Base-by-base conservation (phyloP, 805 yeast genomes). In the Lachancea thermotolerans region DNA sequence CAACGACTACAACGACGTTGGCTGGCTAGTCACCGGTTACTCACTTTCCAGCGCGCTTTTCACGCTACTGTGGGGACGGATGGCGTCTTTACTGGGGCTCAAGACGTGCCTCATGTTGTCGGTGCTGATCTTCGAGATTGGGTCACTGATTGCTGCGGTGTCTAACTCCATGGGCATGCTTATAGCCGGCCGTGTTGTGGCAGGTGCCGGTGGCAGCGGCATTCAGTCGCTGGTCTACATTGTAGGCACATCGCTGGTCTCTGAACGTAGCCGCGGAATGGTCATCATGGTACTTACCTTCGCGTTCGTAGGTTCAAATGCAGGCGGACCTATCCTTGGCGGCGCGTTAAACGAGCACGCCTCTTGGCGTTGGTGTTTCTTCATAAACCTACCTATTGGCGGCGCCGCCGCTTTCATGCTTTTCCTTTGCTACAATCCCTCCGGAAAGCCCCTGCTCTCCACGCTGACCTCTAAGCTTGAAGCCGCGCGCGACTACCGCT, bases 291-390 rank as follows among this genome's bases (percentile, higher is more conserved):
- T 48, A 25, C 30, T 64, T 38, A 56, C 61, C 18, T 39, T 51
- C n/a, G 53, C 65, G 1, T 78, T 72, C 53, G 73, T 76, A 0
- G 62, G 74, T 1, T 74, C 82, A 0, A 69, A 76, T 9, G 79
- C 77, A 7, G 51, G 71, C 17, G 88, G 88, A 1, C 88, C 89
- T 0, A 64, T 80, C 34, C 57, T 82, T 17, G 88, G 87, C 11
- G 88, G 88, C 28, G 81, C 79, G 0, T 74, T 83, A 46, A 71
- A 84, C 1, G 63, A 76, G 2, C 65, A 73, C 42, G 77, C 72
- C 3, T 65, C 77, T 12, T 83, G 89, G 89, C 69, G 89, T 54
- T 82, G 89, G 87, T 78, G 86, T 54, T 84, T 82, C 58, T 84
- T 77, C 62, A 70, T 84, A 49, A 83, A 82, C 59, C 59, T 84